These are phyloP conservation scores for Allomyces macrogynus DNA, from an alignment of 192 early-diverging fungal species.

Conservation along the genomic window DNA sequence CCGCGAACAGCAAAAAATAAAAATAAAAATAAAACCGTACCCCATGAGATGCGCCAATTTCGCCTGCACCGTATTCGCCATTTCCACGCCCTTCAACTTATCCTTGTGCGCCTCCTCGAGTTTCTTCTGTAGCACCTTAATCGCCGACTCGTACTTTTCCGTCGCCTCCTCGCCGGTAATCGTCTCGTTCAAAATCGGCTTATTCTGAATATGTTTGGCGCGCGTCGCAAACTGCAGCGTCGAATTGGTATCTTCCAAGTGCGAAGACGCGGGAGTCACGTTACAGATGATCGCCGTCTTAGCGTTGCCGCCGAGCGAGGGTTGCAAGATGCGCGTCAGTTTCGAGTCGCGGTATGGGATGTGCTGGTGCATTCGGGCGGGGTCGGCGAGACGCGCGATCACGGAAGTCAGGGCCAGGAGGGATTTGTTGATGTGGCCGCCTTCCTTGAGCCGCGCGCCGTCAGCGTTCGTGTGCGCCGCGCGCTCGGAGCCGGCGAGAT, in stretches of 20 bases:
- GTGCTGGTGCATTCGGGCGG: constrained; percentile 23
- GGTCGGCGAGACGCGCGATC: constrained; percentile 61
- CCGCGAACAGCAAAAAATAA: too few relatives aligned
- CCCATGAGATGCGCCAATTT: too few relatives aligned
- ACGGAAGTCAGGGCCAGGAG: constrained; percentile 77
- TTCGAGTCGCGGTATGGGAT: constrained; percentile 96
- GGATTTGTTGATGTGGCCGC: constrained; percentile 81
- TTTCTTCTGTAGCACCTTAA: too few relatives aligned
- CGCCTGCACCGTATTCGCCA: too few relatives aligned
- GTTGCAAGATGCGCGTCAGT: constrained; percentile 78
- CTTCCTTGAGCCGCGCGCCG: constrained; percentile 71
- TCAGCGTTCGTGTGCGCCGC: constrained; percentile 33
- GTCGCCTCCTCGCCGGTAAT: constrained; percentile 3
- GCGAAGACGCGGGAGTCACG: constrained; percentile 51
- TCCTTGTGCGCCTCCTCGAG: too few relatives aligned
- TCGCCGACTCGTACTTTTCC: too few relatives aligned
- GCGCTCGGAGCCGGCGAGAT: constrained; percentile 91
- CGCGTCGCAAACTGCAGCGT: constrained; percentile 88
- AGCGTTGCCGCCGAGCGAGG: constrained; percentile 75
- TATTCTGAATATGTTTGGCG: constrained; percentile 71
- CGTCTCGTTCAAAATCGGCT: constrained; percentile 59
- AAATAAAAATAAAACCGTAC: too few relatives aligned
- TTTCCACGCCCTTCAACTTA: too few relatives aligned
- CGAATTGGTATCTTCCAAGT: constrained; percentile 68
- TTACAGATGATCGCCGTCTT: constrained; percentile 80